Conservation (phyloP, 2,329 filamentous ascomycete genomes). For the Neodidymelliopsis sp. region DNA sequence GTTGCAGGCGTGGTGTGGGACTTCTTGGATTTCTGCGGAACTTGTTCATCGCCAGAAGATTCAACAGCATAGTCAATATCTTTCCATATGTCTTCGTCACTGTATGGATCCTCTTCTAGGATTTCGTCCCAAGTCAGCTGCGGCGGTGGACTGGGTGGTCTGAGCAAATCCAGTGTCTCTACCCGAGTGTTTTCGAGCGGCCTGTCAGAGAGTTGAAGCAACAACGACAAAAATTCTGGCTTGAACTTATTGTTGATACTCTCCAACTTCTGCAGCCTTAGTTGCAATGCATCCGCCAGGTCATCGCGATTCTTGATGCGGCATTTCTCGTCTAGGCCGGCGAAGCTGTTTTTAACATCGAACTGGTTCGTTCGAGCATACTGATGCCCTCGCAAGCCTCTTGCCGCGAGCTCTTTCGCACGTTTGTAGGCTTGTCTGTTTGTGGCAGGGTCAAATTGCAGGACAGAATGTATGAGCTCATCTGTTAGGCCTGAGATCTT, state of each 20-base stretch:
- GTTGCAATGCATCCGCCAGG: constrained; percentile 73
- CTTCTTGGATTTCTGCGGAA: constrained; percentile 35
- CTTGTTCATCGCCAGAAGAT: constrained; percentile 68
- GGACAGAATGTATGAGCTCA: constrained; percentile 72
- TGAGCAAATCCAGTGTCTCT: constrained; percentile 66
- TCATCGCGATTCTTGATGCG: constrained; percentile 79
- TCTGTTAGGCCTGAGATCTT: constrained; percentile 70
- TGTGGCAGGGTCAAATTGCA: constrained; percentile 54
- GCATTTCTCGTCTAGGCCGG: constrained; percentile 81
- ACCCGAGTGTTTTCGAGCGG: constrained; percentile 75
- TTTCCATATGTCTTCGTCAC: constrained; percentile 73
- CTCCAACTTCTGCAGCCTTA: constrained; percentile 67
- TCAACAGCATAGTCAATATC: constrained; percentile 71
- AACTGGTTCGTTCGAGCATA: constrained; percentile 59
- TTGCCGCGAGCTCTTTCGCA: constrained; percentile 50
- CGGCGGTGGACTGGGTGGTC: constrained; percentile 55
- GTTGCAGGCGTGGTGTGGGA: constrained; percentile 41
- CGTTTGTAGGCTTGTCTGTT: constrained; percentile 47
- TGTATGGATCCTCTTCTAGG: constrained; percentile 76
- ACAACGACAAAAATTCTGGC: constrained; percentile 79
- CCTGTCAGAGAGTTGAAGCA: constrained; percentile 82
- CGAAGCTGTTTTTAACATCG: constrained; percentile 51
- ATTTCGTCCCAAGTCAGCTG: constrained; percentile 81
- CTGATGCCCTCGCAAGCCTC: constrained; percentile 50
- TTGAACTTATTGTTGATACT: constrained; percentile 67